Evolutionary conservation across 2,329 filamentous ascomycete genomes (phyloP), one percentile per base, ranked within the genome.

Genomic region (Paramyrothecium sp.): DNA sequence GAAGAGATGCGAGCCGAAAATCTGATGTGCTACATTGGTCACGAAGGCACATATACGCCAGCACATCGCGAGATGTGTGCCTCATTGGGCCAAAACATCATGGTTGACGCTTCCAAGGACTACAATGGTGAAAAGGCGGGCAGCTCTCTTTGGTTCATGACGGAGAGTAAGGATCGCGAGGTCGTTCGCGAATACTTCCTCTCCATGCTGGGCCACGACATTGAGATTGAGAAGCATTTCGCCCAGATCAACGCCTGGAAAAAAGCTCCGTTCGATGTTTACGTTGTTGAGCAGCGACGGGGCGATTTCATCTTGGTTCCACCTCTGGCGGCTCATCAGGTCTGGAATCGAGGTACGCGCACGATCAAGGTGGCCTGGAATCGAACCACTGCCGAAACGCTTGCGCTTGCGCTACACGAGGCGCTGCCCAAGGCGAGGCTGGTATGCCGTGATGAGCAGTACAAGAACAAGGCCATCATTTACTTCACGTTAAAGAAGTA

Each of bases 291-390:
- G 69, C 95, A 99, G 72, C 89, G 83, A 58, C 86, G 88, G 7
- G 95, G 95, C 4, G 95, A 99, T 69, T 92, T 98, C 63, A 95
- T 99, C 58, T 81, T 99, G 1, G 89, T 99, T 23, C 95, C 95
- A 17, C 93, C 95, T 4, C 78, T 98, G 19, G 95, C 95, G 3
- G 92, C 94, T 0, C 95, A 99, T 72, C 95, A 99, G 71, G 95
- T 99, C 11, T 99, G 95, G 95, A 99, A 99, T 69, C 86, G 94
- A 52, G 95, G 95, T 20, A 97, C 94, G 2, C 83, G 93, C 49
- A 99, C 95, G 0, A 92, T 98, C 84, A 99, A 99, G 71, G 92
- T 96, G 8, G 95, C 95, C 0, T 99, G 95, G 95, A 99, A 99
- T 71, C 85, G 95, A 23, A 97, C 92, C 0, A 97, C 93, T 0